Evolutionary conservation across 805 yeast species (phyloP).

Genomic region (Brettanomyces custersianus): DNA sequence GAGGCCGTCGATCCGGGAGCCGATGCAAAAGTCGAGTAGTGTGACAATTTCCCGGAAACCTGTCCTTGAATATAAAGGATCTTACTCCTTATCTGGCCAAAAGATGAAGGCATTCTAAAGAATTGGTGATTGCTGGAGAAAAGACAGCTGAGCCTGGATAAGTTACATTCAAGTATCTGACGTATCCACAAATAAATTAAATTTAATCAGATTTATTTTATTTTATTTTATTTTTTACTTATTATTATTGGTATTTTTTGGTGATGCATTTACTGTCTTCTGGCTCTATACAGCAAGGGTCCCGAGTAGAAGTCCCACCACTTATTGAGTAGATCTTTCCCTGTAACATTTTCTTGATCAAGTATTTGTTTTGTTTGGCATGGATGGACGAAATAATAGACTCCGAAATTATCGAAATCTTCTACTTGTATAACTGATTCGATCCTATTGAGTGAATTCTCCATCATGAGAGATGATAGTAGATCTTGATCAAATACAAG

Average conservation of each 20-base stretch:
- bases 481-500: background rate
- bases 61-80: slow-evolving; percentile 64
- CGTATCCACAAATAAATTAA: too few species aligned
- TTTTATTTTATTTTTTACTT: too few species aligned
- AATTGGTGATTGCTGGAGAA: too few species aligned
- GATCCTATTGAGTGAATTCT: background rate
- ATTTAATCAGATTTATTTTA: too few species aligned
- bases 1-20: slow-evolving; percentile 6
- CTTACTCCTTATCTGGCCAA: slow-evolving; percentile 60
- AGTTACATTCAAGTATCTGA: too few species aligned
- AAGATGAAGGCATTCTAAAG: slow-evolving; percentile 29
- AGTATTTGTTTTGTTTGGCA: slow-evolving; percentile 9
- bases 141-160: too few species aligned
- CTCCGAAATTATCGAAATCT: slow-evolving; percentile 1
- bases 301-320: slow-evolving; percentile 7
- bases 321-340: background rate
- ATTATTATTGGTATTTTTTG: too few species aligned
- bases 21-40: slow-evolving; percentile 46
- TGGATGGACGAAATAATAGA: slow-evolving; percentile 12
- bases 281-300: background rate
- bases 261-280: background rate
- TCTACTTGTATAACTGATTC: background rate
- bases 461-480: background rate
- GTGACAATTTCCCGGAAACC: slow-evolving; percentile 43
- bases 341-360: background rate